Conservation (phyloP, 2,329 filamentous ascomycete species). For the Achaetomium macrosporum region DNA sequence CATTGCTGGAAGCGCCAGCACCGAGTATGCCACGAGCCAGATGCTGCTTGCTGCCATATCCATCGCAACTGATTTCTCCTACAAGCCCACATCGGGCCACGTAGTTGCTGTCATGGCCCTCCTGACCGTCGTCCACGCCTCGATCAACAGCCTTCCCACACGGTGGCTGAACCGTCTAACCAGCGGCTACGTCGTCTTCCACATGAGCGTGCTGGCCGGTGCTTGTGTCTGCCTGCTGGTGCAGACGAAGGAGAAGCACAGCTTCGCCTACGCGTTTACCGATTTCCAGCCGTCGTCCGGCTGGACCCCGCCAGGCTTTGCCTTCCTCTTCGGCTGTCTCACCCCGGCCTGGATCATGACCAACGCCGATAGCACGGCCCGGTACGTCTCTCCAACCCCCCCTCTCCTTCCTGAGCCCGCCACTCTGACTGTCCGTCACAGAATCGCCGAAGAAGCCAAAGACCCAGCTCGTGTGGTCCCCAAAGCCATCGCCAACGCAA, state of each 20-base stretch:
- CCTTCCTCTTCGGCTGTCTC: slow-evolving; percentile 55
- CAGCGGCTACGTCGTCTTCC: slow-evolving; percentile 52
- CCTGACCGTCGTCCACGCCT: slow-evolving; percentile 44
- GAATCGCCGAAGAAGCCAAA: slow-evolving; percentile 42
- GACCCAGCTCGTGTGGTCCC: slow-evolving; percentile 33
- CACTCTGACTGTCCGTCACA: slow-evolving; percentile 5
- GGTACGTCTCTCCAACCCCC: slow-evolving; percentile 9
- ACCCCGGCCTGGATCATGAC: slow-evolving; percentile 58
- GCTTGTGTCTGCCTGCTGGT: slow-evolving; percentile 47
- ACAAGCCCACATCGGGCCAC: slow-evolving; percentile 40
- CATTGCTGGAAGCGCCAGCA: slow-evolving; percentile 48
- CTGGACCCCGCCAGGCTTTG: slow-evolving; percentile 49
- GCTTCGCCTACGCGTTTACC: slow-evolving; percentile 49
- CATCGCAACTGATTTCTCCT: slow-evolving; percentile 43
- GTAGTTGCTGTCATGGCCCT: slow-evolving; percentile 51
- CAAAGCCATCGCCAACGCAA: slow-evolving; percentile 48
- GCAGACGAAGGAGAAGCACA: slow-evolving; percentile 45
- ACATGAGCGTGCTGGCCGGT: slow-evolving; percentile 45
- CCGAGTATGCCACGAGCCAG: slow-evolving; percentile 51
- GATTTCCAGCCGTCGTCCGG: slow-evolving; percentile 45
- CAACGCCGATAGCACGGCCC: slow-evolving; percentile 30
- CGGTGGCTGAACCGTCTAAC: slow-evolving; percentile 55
- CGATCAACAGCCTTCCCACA: slow-evolving; percentile 51
- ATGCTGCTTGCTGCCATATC: slow-evolving; percentile 51
- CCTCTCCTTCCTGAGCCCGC: background rate